These are phyloP conservation scores for Wickerhamiella sorbophila DNA, from an alignment of 805 yeast genomes.

Conservation along the genomic window DNA sequence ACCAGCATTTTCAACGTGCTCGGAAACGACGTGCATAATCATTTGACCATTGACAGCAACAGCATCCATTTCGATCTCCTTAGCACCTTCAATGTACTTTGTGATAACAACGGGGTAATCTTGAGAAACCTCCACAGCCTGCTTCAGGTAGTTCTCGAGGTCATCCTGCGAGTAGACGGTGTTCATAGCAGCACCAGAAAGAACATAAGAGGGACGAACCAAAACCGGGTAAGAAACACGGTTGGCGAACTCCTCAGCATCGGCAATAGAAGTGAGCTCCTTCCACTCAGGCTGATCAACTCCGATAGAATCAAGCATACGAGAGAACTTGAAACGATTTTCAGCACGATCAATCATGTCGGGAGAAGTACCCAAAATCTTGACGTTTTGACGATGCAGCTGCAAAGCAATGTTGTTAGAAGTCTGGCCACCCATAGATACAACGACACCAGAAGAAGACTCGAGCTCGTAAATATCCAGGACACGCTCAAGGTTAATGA, in stretches of 20 bases:
- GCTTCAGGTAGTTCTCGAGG: slow-evolving; percentile 70
- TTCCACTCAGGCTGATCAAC: slow-evolving; percentile 99
- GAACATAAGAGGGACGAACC: slow-evolving; percentile 93
- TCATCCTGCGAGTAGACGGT: slow-evolving; percentile 85
- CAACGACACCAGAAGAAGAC: slow-evolving; percentile 78
- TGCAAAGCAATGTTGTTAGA: slow-evolving; percentile 92
- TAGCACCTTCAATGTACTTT: slow-evolving; percentile 90
- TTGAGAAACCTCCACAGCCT: slow-evolving; percentile 94
- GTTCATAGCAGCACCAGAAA: slow-evolving; percentile 99
- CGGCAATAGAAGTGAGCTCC: slow-evolving; percentile 82
- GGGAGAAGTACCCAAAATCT: slow-evolving; percentile 92
- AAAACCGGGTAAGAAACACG: slow-evolving; percentile 86
- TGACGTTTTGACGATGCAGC: slow-evolving; percentile 84
- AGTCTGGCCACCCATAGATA: slow-evolving; percentile 98
- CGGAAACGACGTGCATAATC: slow-evolving; percentile 94
- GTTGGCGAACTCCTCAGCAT: slow-evolving; percentile 86
- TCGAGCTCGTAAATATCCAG: slow-evolving; percentile 90
- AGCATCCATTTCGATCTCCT: slow-evolving; percentile 98
- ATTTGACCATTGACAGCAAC: slow-evolving; percentile 91
- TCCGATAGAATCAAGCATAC: slow-evolving; percentile 91
- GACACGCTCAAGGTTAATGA: slow-evolving; percentile 84
- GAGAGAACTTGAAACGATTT: slow-evolving; percentile 92
- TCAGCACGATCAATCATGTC: slow-evolving; percentile 98
- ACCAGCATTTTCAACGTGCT: slow-evolving; percentile 98
- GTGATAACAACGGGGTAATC: slow-evolving; percentile 97